Evolutionary conservation across 352 stramenopile species (phyloP), one percentile per base, ranked within the genome.

Genomic region (Pythium guiyangense): DNA sequence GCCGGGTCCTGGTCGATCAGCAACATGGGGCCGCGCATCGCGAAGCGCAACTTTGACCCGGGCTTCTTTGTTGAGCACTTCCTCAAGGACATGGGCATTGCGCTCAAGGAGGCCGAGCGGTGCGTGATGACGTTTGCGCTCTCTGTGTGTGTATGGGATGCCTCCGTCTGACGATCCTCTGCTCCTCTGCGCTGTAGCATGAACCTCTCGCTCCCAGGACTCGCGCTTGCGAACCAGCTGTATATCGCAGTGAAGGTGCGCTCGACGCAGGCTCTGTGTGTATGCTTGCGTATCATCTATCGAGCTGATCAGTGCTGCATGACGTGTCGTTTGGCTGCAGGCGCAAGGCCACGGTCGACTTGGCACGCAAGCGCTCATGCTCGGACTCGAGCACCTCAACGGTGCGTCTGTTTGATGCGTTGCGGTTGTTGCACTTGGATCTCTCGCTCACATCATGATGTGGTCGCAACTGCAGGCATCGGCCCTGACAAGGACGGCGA

Each of bases 1-100:
- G 89, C 89, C 27, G 87, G 86, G 17, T 95, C 83, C 10, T 97
- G 85, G 82, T 96, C 83, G 25, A 92, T 97, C 52, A 92, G 78
- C 60, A 96, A 96, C 62, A 79, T 96, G 70, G 88, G 89, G 1
- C 88, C 89, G 3, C 84, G 86, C 18, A 96, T 96, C 49, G 78
- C 79, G 22, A 94, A 94, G 61, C 79, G 87, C 27, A 74, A 97
- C 55, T 96, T 96, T 48, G 77, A 96, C 34, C 86, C 88, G 44
- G 88, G 88, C 5, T 96, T 96, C 64, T 92, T 96, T 43, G 86
- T 96, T n/a, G 86, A 96, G 46, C 86, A 96, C 67, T 96, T 96
- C 35, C 50, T 96, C 35, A 96, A 96, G 51, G 88, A 96, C 57
- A 91, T 96, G 80, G 84, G 86, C 18, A 96, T 96, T 46, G 88